These are phyloP conservation scores for Viola pubescens DNA, from an alignment of 441 rosid species.

Conservation along the genomic window DNA sequence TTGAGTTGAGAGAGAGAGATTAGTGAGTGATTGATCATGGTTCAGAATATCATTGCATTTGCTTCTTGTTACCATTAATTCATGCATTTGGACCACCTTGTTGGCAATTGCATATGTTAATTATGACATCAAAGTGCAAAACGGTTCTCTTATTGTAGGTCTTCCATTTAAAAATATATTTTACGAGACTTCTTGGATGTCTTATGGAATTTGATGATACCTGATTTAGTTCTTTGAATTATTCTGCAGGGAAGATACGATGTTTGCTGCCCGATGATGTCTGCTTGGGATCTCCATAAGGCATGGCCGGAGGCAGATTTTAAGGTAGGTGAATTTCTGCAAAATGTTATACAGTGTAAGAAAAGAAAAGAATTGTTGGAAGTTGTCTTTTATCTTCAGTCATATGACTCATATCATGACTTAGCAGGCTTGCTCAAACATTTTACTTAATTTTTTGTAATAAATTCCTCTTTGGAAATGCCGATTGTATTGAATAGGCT, in stretches of 20 bases:
- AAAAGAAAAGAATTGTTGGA: background rate
- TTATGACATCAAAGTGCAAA: too few relatives aligned
- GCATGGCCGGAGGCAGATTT: conserved; percentile 96
- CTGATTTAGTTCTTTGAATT: background rate
- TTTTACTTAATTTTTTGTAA: too few relatives aligned
- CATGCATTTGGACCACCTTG: background rate
- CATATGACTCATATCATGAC: too few relatives aligned
- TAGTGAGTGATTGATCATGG: too few relatives aligned
- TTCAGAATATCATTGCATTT: too few relatives aligned
- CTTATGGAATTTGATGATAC: background rate
- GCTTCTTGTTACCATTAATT: background rate
- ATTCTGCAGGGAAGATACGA: conserved; percentile 83
- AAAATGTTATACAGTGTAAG: background rate
- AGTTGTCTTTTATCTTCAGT: background rate
- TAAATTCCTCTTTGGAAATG: too few relatives aligned
- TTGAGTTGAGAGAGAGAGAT: too few relatives aligned
- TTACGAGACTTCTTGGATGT: background rate
- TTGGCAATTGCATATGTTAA: background rate
- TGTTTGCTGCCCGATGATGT: conserved; percentile 90
- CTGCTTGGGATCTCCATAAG: conserved; percentile 98
- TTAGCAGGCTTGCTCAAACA: too few relatives aligned
- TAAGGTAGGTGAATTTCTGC: conserved; percentile 36
- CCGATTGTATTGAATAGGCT: too few relatives aligned
- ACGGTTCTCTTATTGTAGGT: too few relatives aligned
- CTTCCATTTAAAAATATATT: background rate